Evolutionary conservation across 2,329 filamentous ascomycete genomes (phyloP), one percentile per base, ranked within the genome.

Genomic region (Sporothrix mexicana): DNA sequence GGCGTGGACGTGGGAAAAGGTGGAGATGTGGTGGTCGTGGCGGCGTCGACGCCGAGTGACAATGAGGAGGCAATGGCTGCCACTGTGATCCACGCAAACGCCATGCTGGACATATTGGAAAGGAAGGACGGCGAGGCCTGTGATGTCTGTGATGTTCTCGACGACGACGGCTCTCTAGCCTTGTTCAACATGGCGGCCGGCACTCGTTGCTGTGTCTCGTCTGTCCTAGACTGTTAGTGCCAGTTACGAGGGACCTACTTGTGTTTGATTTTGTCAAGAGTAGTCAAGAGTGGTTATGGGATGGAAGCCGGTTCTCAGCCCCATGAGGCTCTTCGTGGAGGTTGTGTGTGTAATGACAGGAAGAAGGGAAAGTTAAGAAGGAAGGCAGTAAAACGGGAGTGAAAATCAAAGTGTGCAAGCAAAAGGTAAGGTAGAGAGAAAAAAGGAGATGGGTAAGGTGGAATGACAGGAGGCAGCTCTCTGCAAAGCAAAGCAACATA

Each of bases 251-350:
- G 45, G 20, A 23, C 20, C 23, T 23, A 30, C 41, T 43, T 64
- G 36, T 47, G 36, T 64, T 12, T 51, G 15, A 17, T 7, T 23
- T 41, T 47, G 23, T 55, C 20, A 17, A 68, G 6, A 2, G 6
- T 3, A 7, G 23, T 68, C 45, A 20, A 53, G n/a, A n/a, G 30
- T 36, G 30, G 30, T 7, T 36, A 36, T 36, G 30, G 13, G 23
- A 51, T 23, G 7, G 43, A 62, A 41, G 13, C n/a, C 25, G 30
- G n/a, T 13, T 41, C 25, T 68, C 47, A 72, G 61, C 61, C 70
- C 62, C 53, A 51, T 62, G 69, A 62, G 69, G 69, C 69, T 70
- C 69, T 62, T 47, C 2, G 36, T 23, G 57, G 47, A 20, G 36
- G 55, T 7, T 1, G 49, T 25, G 13, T 36, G 30, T 36, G 30